Conservation (phyloP, 73 alveolate species). For the Paramecium sexaurelia region DNA sequence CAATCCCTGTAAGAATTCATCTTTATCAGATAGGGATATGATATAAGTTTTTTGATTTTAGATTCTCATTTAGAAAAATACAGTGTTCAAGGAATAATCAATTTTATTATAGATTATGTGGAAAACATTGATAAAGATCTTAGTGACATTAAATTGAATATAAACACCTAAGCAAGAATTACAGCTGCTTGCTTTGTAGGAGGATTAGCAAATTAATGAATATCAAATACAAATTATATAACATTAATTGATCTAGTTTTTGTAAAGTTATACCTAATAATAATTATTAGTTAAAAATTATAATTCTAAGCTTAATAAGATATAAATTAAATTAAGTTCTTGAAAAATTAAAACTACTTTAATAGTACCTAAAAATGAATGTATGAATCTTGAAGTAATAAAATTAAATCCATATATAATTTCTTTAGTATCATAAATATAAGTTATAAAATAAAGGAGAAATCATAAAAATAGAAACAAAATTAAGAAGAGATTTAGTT, state of each 20-base stretch:
- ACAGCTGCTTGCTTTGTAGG: constrained; percentile 83
- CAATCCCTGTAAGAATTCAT: constrained; percentile 22
- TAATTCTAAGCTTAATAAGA: background rate
- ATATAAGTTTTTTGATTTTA: constrained; percentile 81
- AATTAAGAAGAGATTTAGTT: too few species aligned
- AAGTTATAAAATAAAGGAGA: too few species aligned
- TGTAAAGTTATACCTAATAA: too few species aligned
- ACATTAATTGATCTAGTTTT: background rate
- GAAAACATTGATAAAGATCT: constrained; percentile 86
- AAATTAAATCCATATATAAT: background rate
- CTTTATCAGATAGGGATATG: constrained; percentile 67
- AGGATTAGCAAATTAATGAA: constrained; percentile 66
- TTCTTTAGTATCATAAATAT: background rate
- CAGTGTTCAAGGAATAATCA: constrained; percentile 83
- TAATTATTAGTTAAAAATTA: too few species aligned
- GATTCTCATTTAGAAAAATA: constrained; percentile 81
- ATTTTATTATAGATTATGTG: constrained; percentile 85
- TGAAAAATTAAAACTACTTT: background rate
- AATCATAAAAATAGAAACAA: too few species aligned
- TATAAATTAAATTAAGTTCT: background rate
- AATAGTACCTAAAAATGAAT: too few species aligned
- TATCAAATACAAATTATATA: background rate
- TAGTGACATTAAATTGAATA: constrained; percentile 84
- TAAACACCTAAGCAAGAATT: constrained; percentile 78
- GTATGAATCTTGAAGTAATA: background rate